phyloP scores from a whole-genome alignment of 148 eudicot species.

The Drosera capensis region DNA sequence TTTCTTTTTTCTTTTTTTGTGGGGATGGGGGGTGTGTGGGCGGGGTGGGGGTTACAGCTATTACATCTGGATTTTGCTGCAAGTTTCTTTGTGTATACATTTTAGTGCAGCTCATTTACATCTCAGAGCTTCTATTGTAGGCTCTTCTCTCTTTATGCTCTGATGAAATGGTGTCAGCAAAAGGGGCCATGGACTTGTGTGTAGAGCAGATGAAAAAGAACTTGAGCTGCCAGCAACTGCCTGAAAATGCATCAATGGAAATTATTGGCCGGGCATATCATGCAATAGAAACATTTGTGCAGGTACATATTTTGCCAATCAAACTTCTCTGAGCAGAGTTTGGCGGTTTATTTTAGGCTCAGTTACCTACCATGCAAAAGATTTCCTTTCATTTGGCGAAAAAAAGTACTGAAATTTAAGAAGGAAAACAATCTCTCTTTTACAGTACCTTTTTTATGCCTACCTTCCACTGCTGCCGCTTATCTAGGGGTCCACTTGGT shows the following conservation, averaged over 20 bases:
- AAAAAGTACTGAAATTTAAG: too few species aligned
- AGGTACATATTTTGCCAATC: conserved; percentile 32
- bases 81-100: background rate
- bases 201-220: conserved; percentile 72
- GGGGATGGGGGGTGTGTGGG: background rate
- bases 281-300: conserved; percentile 94
- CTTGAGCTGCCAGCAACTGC: conserved; percentile 70
- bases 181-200: conserved; percentile 85
- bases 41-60: background rate
- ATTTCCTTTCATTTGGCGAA: too few species aligned
- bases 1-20: background rate
- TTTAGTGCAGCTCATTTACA: background rate
- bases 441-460: too few species aligned
- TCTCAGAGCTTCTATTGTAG: conserved; percentile 22
- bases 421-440: too few species aligned
- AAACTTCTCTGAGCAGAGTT: too few species aligned
- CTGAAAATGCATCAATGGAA: conserved; percentile 85
- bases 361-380: too few species aligned
- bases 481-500: too few species aligned
- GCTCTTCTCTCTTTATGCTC: conserved; percentile 86
- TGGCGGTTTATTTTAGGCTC: too few species aligned
- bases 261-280: conserved; percentile 84
- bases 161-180: conserved; percentile 64
- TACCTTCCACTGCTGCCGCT: too few species aligned
- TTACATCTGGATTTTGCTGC: background rate